phyloP scores from a whole-genome alignment of 352 stramenopile species.

The Globisporangium abappressorium region DNA sequence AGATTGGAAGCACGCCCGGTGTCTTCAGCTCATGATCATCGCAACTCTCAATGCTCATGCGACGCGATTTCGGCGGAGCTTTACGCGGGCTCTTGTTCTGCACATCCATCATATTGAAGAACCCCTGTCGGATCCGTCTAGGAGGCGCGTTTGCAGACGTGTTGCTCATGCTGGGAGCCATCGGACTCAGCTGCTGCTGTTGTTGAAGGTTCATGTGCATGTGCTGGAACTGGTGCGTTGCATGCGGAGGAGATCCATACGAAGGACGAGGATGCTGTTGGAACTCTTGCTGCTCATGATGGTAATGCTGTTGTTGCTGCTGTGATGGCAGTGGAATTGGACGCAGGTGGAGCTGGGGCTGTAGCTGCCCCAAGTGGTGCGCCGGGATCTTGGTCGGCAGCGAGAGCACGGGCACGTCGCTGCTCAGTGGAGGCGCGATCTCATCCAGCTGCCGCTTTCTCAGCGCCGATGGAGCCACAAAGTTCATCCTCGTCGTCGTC shows the following conservation, averaged over 20 bases:
- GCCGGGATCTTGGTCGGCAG: constrained; percentile 6
- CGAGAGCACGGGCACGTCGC: background rate
- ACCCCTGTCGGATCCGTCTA: background rate
- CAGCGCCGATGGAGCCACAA: constrained; percentile 3
- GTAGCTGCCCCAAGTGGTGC: background rate
- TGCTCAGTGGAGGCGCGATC: constrained; percentile 11
- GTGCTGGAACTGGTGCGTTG: constrained; percentile 3
- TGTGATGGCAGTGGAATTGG: background rate
- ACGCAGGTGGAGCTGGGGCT: constrained; percentile 2
- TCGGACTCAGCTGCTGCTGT: constrained; percentile 5
- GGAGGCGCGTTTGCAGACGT: constrained; percentile 7
- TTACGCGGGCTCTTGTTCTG: constrained; percentile 18
- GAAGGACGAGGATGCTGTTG: constrained; percentile 1
- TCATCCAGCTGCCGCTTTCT: constrained; percentile 18
- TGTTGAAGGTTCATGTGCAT: constrained; percentile 1
- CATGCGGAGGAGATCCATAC: constrained; percentile 1
- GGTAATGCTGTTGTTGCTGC: background rate
- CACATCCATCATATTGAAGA: constrained; percentile 12
- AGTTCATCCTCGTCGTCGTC: constrained; percentile 7
- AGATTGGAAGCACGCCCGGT: background rate
- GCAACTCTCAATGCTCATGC: constrained; percentile 8
- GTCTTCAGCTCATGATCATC: constrained; percentile 14
- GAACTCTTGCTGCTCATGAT: background rate
- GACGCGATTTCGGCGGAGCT: constrained; percentile 6
- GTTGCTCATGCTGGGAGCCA: background rate